Conservation (phyloP, 768 basidiomycete genomes). For the Terana coerulea region DNA sequence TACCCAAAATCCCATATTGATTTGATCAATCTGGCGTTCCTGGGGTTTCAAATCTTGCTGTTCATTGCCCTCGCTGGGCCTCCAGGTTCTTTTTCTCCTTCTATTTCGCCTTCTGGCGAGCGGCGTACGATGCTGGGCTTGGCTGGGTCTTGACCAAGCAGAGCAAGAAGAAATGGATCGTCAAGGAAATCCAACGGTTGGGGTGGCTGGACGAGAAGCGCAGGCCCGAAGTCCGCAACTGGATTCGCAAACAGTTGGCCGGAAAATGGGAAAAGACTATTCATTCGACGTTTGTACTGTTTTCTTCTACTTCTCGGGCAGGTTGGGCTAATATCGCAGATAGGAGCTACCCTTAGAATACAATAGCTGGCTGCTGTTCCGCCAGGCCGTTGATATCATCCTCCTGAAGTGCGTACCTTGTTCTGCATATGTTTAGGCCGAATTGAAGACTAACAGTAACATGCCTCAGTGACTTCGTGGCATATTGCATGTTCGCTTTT, state of each 20-base stretch:
- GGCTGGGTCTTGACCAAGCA: constrained; percentile 94
- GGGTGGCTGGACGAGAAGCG: constrained; percentile 87
- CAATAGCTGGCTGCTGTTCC: constrained; percentile 94
- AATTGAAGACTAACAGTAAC: no score
- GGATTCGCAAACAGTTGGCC: constrained; percentile 83
- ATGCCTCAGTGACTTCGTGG: constrained; percentile 75
- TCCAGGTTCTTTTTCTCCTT: constrained; percentile 72
- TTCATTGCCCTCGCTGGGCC: constrained; percentile 48
- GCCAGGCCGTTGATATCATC: constrained; percentile 94
- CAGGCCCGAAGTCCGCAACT: constrained; percentile 59
- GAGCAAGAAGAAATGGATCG: constrained; percentile 94
- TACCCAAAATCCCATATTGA: constrained; percentile 90
- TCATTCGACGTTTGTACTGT: constrained; percentile 80
- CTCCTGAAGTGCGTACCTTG: constrained; percentile 80
- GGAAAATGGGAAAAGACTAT: constrained; percentile 94
- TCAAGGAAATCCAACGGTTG: constrained; percentile 65
- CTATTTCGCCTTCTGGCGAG: constrained; percentile 93
- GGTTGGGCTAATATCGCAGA: constrained; percentile 1
- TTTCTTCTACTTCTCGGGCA: constrained; percentile 2
- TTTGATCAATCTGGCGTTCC: constrained; percentile 73
- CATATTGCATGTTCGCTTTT: constrained; percentile 94
- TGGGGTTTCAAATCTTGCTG: constrained; percentile 73
- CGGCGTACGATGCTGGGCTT: constrained; percentile 88
- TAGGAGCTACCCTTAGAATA: constrained; percentile 90
- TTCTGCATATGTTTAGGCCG: no score